These are phyloP conservation scores for Metarhizium rileyi DNA, from an alignment of 2,329 filamentous ascomycete genomes.

Conservation along the genomic window DNA sequence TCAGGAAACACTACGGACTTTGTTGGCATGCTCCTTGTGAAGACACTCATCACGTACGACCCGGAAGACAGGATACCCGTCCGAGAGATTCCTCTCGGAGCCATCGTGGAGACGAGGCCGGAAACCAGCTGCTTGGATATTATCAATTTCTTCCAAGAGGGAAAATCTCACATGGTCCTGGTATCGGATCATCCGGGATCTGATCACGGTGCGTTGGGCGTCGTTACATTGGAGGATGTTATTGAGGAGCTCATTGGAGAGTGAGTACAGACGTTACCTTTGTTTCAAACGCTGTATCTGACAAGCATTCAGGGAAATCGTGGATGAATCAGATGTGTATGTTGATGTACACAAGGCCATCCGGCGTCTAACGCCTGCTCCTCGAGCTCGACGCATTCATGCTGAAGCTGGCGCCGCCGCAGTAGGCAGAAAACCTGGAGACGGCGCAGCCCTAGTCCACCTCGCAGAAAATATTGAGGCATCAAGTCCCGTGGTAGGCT, in stretches of 20 bases:
- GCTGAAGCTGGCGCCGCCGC: conserved; percentile 22
- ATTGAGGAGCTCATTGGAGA: conserved; percentile 98
- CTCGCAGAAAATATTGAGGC: conserved; percentile 33
- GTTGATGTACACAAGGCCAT: conserved; percentile 98
- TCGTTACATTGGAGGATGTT: conserved; percentile 93
- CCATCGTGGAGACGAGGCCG: conserved; percentile 85
- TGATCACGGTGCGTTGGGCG: conserved; percentile 79
- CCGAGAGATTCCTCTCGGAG: conserved; percentile 83
- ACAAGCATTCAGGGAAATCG: conserved; percentile 64
- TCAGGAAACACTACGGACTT: conserved; percentile 79
- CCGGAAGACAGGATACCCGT: conserved; percentile 85
- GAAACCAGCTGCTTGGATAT: conserved; percentile 97
- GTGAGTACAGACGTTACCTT: conserved; percentile 41
- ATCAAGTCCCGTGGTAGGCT: conserved; percentile 20
- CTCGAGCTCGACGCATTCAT: conserved; percentile 54
- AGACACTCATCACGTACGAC: conserved; percentile 97
- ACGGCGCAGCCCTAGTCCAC: conserved; percentile 22
- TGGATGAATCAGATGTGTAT: conserved; percentile 97
- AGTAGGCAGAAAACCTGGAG: conserved; percentile 21
- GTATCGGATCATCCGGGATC: conserved; percentile 88
- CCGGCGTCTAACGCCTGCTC: conserved; percentile 74
- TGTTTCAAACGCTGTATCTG: conserved; percentile 4
- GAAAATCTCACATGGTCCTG: conserved; percentile 97
- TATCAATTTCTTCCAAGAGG: conserved; percentile 99
- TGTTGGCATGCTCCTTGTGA: conserved; percentile 94